A percentile compares a stretch with the other conserved stretches of the same genome.
These are phyloP conservation scores for Candida patagonica DNA, from an alignment of 805 yeast genomes.

Conservation along the genomic window DNA sequence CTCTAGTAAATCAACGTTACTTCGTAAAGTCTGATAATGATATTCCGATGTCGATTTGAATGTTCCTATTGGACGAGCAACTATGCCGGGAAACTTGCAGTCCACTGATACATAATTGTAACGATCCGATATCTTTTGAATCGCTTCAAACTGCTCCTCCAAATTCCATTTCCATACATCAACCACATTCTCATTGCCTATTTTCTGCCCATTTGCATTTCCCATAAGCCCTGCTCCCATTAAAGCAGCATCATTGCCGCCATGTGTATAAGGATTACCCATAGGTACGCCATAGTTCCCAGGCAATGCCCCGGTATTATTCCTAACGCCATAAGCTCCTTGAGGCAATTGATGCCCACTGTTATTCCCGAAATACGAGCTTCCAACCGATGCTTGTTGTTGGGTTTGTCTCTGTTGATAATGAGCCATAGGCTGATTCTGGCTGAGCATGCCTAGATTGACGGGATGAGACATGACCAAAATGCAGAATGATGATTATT, in stretches of 20 bases:
- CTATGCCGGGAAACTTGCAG: constrained; percentile 92
- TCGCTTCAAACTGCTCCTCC: constrained; percentile 31
- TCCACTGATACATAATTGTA: constrained; percentile 44
- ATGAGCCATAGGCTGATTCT: neutral
- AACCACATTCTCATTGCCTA: constrained; percentile 19
- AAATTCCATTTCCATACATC: constrained; percentile 36
- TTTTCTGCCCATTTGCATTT: constrained; percentile 8
- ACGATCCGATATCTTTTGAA: constrained; percentile 29
- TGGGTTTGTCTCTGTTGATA: neutral
- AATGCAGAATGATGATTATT: neutral
- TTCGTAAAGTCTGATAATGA: constrained; percentile 89
- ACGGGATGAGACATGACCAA: neutral
- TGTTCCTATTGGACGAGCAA: constrained; percentile 91
- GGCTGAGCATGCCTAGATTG: neutral
- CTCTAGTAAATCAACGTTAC: constrained; percentile 79
- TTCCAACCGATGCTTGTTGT: neutral
- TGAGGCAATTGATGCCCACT: neutral
- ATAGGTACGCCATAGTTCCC: constrained; percentile 6
- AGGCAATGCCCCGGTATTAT: constrained; percentile 8
- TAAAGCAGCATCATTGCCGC: neutral
- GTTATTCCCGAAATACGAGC: neutral
- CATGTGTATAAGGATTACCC: constrained; percentile 1
- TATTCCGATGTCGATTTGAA: constrained; percentile 85
- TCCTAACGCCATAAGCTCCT: constrained; percentile 4
- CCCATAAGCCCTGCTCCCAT: constrained; percentile 1